Conservation (phyloP, 2,329 filamentous ascomycete species). For the Fonsecaea pedrosoi region DNA sequence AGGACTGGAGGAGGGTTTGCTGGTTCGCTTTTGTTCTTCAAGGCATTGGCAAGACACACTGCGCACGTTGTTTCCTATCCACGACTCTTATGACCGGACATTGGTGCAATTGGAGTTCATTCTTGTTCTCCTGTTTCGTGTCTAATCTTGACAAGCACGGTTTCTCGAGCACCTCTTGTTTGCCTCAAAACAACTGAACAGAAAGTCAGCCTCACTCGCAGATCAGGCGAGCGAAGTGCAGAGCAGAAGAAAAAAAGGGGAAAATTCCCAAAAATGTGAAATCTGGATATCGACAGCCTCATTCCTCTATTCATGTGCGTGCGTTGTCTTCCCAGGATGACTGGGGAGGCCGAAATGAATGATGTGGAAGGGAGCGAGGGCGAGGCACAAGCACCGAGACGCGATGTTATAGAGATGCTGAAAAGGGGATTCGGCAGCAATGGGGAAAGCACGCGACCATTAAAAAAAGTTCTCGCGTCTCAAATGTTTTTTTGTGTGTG, state of each 20-base stretch:
- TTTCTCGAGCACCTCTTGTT: slow-evolving; percentile 7
- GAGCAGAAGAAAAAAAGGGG: neutral
- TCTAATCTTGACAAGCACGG: slow-evolving; percentile 5
- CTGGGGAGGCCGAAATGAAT: neutral
- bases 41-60: slow-evolving; percentile 14
- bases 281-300: neutral
- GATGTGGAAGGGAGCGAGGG: neutral
- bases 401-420: slow-evolving; percentile 2
- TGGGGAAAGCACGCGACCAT: slow-evolving; percentile 5
- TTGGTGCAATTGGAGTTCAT: slow-evolving; percentile 28
- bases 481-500: neutral
- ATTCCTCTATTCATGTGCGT: neutral
- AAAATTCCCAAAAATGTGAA: neutral
- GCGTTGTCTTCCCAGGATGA: neutral
- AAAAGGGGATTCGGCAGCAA: neutral
- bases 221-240: slow-evolving; percentile 2
- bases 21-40: slow-evolving; percentile 4
- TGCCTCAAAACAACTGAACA: neutral
- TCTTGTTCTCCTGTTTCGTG: slow-evolving; percentile 14
- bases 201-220: neutral
- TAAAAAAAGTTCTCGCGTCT: slow-evolving; percentile 3
- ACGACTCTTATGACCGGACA: slow-evolving; percentile 29
- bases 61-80: slow-evolving; percentile 11
- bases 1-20: slow-evolving; percentile 12
- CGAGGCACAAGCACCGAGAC: neutral